Base-by-base conservation (phyloP, 805 yeast species). In the Candida wancherniae region DNA sequence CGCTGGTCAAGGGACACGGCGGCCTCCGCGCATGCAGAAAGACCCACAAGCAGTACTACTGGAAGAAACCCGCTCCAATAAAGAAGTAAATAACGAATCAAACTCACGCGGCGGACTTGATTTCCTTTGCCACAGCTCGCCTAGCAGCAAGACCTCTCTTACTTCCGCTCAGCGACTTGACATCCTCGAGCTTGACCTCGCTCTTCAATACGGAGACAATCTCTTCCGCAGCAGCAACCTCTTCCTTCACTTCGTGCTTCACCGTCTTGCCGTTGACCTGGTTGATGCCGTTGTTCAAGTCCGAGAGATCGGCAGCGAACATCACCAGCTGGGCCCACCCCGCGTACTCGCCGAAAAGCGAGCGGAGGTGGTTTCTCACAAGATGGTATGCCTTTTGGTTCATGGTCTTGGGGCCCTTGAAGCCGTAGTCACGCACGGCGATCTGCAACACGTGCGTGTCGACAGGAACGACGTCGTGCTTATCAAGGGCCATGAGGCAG, bases 271-370 rank as follows among this genome's bases (percentile, higher is more conserved):
- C 48, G 12, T 37, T 36, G 6, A 39, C 30, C 31, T 39, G 40
- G 37, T 77, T 78, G 11, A 77, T 57, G 1, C 92, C 92, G 47
- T 78, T 80, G 33, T 83, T 73, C 35, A 84, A 66, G 37, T 83
- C 87, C 29, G 61, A 58, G 33, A 88, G 67, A 50, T 87, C 96
- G 5, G 87, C 84, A 0, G 97, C 81, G 57, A 88, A 88, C 35
- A 88, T 64, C 8, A 90, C 86, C n/a, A 90, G 82, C 50, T 90
- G 98, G 0, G 97, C 97, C 98, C 98, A 92, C 0, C 98, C 98
- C 2, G 98, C 97, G 52, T 82, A 83, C 1, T 73, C 73, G 0
- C 96, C 97, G 90, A 96, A 92, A 25, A 78, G 59, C 0, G 67
- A 66, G 26, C 70, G 66, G 52, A 90, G 79, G 51, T 69, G 73